A percentile compares a stretch with the other conserved stretches of the same genome.
These are phyloP conservation scores for Mucor plumbeus DNA, from an alignment of 371 early-diverging fungal species.

Conservation along the genomic window DNA sequence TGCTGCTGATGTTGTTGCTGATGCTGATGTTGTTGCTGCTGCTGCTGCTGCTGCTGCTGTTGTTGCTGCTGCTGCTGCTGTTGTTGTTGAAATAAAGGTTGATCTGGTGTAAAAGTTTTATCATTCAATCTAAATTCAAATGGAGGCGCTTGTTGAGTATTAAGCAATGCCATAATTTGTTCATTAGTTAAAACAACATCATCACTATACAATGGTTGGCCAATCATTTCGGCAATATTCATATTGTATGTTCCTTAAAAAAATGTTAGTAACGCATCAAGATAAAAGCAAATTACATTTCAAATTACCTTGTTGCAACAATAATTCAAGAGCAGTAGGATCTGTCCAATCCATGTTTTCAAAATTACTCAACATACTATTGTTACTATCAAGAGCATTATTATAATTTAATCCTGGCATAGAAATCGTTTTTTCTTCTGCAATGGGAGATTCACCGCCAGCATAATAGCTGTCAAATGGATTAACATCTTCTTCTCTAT, in stretches of 20 bases:
- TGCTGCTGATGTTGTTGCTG: neutral
- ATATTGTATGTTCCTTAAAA: slow-evolving; percentile 14
- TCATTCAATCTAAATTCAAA: slow-evolving; percentile 21
- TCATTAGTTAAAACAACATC: slow-evolving; percentile 23
- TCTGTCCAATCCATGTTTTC: slow-evolving; percentile 25
- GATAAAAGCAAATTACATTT: neutral
- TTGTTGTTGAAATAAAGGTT: slow-evolving; percentile 3
- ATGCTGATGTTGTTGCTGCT: slow-evolving; percentile 4
- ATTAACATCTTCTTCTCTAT: slow-evolving; percentile 31
- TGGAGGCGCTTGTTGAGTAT: slow-evolving; percentile 13
- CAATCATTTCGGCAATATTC: slow-evolving; percentile 17
- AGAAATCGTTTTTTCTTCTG: slow-evolving; percentile 16
- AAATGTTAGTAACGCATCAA: neutral
- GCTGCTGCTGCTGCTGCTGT: neutral
- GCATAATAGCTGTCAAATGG: slow-evolving; percentile 32
- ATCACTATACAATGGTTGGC: slow-evolving; percentile 17
- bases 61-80: slow-evolving; percentile 8
- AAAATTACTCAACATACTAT: neutral
- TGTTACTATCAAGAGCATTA: neutral
- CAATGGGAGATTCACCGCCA: slow-evolving; percentile 11
- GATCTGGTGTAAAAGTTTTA: neutral
- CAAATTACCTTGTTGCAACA: slow-evolving; percentile 20
- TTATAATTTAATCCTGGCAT: neutral
- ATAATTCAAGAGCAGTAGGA: slow-evolving; percentile 15
- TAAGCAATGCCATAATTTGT: slow-evolving; percentile 17